Evolutionary conservation across 1,284 basidiomycete species (phyloP), one percentile per base, ranked within the genome.

Genomic region (Marasmius sp.): DNA sequence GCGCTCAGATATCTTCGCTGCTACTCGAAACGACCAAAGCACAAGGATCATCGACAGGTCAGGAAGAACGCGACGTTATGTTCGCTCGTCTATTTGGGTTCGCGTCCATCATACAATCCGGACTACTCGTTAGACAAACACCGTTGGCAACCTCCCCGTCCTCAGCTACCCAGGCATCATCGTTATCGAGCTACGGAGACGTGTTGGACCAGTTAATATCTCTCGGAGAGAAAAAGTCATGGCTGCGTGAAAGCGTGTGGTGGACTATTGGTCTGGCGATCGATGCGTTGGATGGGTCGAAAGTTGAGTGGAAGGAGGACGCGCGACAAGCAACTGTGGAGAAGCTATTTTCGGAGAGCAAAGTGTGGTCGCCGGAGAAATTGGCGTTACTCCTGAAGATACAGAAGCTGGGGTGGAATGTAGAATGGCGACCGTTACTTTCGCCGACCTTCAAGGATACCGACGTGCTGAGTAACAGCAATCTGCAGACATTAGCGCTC

Each of bases 51-150:
- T 88, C 93, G 84, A 90, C 87, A 57, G 92, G 95, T 3, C 90
- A 94, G 70, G 97, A 98, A 75, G 92, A 95, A 75, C 88, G 96
- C 63, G 97, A 98, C 73, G 79, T 93, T 60, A 83, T 95, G 63
- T 98, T 99, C 72, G 96, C 95, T 16, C 88, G 94, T 43, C 79
- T 99, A 18, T 98, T 98, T 73, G 97, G 97, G 34, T 79, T 98
- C 64, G 91, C 89, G 38, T 79, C 91, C 36, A 79, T 97, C 71
- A 83, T 94, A 57, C 89, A 92, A 65, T 97, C 95, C 10, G 88
- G 92, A 14, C 78, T 94, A 47, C 78, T 95, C 59, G 87, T 92
- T 51, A 84, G 88, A 41, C 75, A 79, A 36, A 81, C 73, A 6
- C 80, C 86, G 1, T 73, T 89, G 2, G 75, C 81, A 12, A 79